Conservation (phyloP, 2,329 filamentous ascomycete species). For the Xylariaceae sp. region DNA sequence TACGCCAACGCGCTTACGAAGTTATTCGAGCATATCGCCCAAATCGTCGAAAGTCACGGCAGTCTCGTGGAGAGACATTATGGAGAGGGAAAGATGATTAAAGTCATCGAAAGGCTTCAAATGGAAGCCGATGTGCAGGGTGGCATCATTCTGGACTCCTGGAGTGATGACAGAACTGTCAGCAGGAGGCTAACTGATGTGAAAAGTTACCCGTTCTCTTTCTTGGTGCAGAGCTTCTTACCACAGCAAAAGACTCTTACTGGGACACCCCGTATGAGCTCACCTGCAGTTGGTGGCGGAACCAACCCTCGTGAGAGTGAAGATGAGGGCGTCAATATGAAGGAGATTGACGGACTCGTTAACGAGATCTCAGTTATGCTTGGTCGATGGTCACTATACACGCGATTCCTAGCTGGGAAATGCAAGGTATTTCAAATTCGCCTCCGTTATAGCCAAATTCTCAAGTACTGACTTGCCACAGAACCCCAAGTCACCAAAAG, state of each 20-base stretch:
- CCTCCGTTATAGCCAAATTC: constrained; percentile 10
- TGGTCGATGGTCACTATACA: constrained; percentile 86
- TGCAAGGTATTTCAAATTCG: constrained; percentile 60
- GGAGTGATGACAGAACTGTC: constrained; percentile 82
- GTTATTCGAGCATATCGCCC: constrained; percentile 94
- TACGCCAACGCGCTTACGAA: constrained; percentile 87
- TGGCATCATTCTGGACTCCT: constrained; percentile 91
- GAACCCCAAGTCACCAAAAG: constrained; percentile 47
- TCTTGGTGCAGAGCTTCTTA: constrained; percentile 90
- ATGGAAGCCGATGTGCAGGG: constrained; percentile 94
- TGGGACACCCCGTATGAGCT: constrained; percentile 65
- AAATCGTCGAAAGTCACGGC: constrained; percentile 90
- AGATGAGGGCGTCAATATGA: constrained; percentile 94
- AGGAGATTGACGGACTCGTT: constrained; percentile 82
- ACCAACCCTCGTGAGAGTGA: constrained; percentile 61
- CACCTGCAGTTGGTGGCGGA: constrained; percentile 61
- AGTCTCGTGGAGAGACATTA: constrained; percentile 91
- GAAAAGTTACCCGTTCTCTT: constrained; percentile 96
- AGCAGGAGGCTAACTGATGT: constrained; percentile 87
- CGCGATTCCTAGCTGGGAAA: constrained; percentile 81
- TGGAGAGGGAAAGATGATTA: constrained; percentile 85
- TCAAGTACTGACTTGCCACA: constrained; percentile 34
- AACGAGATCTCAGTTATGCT: constrained; percentile 91
- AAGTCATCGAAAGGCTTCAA: constrained; percentile 87
- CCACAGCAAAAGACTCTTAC: constrained; percentile 58